Evolutionary conservation across 495 filamentous ascomycete genomes (phyloP).

Genomic region (Aspergillus affinis): DNA sequence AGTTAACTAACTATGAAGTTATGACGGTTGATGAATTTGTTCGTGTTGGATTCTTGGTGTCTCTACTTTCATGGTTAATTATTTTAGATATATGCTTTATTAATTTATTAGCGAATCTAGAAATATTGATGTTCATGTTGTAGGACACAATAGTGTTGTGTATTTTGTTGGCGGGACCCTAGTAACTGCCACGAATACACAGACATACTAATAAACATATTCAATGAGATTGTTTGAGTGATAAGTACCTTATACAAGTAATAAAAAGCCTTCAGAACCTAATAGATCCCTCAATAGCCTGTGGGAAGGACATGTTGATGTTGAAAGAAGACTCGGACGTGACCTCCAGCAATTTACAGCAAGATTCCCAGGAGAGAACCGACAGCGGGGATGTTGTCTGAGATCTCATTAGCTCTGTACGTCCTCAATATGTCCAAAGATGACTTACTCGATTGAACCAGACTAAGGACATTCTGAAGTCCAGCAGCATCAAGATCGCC

Average conservation of each 20-base stretch:
- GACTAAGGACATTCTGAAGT: slow-evolving; percentile 14
- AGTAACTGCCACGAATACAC: too few species aligned
- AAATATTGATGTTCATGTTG: too few species aligned
- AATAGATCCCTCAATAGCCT: neutral
- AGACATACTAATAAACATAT: neutral
- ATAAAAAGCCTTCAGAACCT: neutral
- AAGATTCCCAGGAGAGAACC: neutral
- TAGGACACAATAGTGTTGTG: too few species aligned
- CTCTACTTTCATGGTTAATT: neutral
- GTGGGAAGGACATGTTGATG: neutral
- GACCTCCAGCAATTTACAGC: neutral
- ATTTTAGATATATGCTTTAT: neutral
- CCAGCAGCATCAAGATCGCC: slow-evolving; percentile 13
- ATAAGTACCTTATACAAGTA: neutral
- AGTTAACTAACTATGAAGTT: neutral
- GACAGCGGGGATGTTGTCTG: slow-evolving; percentile 3
- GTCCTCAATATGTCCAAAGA: neutral
- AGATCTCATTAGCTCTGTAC: neutral
- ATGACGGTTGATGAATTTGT: neutral
- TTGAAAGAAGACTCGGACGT: neutral
- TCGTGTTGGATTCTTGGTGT: neutral
- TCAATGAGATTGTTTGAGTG: neutral
- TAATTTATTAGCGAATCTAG: neutral
- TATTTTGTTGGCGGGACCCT: too few species aligned
- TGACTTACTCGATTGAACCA: slow-evolving; percentile 13